These are phyloP conservation scores for Ogataea allantospora DNA, from an alignment of 805 yeast genomes.

Conservation along the genomic window DNA sequence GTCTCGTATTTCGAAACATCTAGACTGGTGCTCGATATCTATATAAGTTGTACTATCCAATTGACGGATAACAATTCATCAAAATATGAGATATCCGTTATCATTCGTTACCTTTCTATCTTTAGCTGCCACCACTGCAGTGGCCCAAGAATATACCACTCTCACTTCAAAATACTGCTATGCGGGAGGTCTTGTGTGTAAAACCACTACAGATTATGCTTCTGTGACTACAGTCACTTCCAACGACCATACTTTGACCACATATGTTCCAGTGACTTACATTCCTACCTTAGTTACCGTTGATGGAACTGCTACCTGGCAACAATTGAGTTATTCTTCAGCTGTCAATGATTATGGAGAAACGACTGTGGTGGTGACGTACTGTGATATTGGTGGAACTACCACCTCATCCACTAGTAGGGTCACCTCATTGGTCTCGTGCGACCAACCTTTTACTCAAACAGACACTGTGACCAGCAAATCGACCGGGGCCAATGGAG, in stretches of 20 bases:
- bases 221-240: conserved; percentile 14
- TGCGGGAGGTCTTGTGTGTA: conserved; percentile 21
- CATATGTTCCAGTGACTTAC: conserved; percentile 13
- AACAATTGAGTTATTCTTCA: conserved; percentile 18
- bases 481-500: conserved; percentile 10
- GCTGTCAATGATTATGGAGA: conserved; percentile 21
- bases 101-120: conserved; percentile 4
- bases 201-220: conserved; percentile 20
- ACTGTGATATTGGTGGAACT: conserved; percentile 24
- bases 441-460: conserved; percentile 20
- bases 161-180: conserved; percentile 17
- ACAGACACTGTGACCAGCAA: conserved; percentile 10
- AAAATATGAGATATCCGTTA: conserved; percentile 2
- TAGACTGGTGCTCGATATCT: not conserved
- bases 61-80: conserved; percentile 5
- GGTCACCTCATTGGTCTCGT: conserved; percentile 17
- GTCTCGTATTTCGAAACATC: conserved; percentile 10
- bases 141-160: conserved; percentile 20
- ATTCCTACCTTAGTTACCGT: conserved; percentile 21
- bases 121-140: conserved; percentile 3
- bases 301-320: conserved; percentile 21
- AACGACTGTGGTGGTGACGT: conserved; percentile 21
- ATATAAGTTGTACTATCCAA: conserved; percentile 2
- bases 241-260: conserved; percentile 10
- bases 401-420: conserved; percentile 11